Conservation (phyloP, 1,284 basidiomycete species). For the Puccinia brachypodii region DNA sequence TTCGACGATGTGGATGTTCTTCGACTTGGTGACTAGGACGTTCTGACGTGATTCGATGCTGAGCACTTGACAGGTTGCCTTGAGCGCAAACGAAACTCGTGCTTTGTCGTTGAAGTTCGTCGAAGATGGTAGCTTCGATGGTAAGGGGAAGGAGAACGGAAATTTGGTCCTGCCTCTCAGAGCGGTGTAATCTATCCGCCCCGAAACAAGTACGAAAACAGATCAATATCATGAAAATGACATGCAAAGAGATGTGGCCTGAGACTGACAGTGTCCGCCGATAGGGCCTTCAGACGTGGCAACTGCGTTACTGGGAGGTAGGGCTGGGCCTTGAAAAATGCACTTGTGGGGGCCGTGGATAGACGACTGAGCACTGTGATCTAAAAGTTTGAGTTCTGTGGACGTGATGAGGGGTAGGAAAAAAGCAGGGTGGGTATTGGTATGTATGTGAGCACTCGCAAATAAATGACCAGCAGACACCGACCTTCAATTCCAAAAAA, state of each 20-base stretch:
- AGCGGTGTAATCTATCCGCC: conserved; percentile 51
- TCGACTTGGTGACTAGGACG: conserved; percentile 47
- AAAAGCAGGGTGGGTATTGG: background rate
- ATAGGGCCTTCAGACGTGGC: conserved; percentile 44
- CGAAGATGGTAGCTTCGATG: conserved; percentile 52
- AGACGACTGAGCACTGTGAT: conserved; percentile 53
- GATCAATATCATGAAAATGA: background rate
- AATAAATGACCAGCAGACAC: background rate
- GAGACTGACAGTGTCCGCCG: conserved; percentile 37
- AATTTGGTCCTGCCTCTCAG: conserved; percentile 55
- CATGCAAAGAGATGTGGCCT: background rate
- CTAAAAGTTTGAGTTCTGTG: conserved; percentile 53
- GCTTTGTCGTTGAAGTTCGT: conserved; percentile 53
- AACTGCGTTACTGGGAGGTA: conserved; percentile 55
- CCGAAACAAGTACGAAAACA: conserved; percentile 13
- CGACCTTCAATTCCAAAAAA: conserved; percentile 27
- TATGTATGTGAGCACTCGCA: background rate
- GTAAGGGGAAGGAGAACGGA: conserved; percentile 53
- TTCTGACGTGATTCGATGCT: conserved; percentile 49
- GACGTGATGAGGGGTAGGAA: background rate
- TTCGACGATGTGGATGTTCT: conserved; percentile 48
- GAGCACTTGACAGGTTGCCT: conserved; percentile 51
- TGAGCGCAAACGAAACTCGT: conserved; percentile 51
- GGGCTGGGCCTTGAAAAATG: conserved; percentile 53
- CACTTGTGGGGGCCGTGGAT: conserved; percentile 51